phyloP scores from a whole-genome alignment of 169 alveolate species.

The Cryptosporidium ryanae region DNA sequence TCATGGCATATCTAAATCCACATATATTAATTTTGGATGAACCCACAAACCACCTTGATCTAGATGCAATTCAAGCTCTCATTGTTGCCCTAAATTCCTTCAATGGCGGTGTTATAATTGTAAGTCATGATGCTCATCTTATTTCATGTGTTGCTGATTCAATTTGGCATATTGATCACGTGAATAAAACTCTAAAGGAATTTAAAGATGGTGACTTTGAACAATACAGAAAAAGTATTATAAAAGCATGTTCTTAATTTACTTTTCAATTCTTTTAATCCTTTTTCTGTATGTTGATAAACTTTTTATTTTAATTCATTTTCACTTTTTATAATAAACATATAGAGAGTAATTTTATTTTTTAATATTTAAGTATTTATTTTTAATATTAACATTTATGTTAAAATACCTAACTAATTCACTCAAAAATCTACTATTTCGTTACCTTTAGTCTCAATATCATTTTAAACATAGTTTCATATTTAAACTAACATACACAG shows the following conservation, averaged over 20 bases:
- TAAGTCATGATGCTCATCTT: slow-evolving; percentile 95
- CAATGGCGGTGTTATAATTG: slow-evolving; percentile 95
- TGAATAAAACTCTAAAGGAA: slow-evolving; percentile 85
- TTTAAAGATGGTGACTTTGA: slow-evolving; percentile 91
- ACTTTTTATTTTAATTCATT: no score
- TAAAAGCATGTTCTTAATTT: not conserved
- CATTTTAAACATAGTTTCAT: no score
- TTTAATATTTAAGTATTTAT: no score
- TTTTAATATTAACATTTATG: no score
- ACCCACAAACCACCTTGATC: slow-evolving; percentile 97
- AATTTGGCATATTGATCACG: slow-evolving; percentile 89
- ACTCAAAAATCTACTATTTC: no score
- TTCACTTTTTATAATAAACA: no score
- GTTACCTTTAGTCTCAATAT: no score
- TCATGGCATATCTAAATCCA: slow-evolving; percentile 95
- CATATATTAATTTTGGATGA: slow-evolving; percentile 95
- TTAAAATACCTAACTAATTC: no score
- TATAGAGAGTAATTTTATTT: no score
- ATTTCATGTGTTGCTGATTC: slow-evolving; percentile 93
- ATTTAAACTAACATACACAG: no score
- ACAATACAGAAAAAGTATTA: slow-evolving; percentile 87
- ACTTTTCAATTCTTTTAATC: no score
- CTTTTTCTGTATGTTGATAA: no score
- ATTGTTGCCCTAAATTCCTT: slow-evolving; percentile 92
- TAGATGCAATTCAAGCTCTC: slow-evolving; percentile 97